Percentiles rank a stretch among this genome's conserved stretches.
phyloP scores from a whole-genome alignment of 352 stramenopile species.

The Pythium folliculosum region DNA sequence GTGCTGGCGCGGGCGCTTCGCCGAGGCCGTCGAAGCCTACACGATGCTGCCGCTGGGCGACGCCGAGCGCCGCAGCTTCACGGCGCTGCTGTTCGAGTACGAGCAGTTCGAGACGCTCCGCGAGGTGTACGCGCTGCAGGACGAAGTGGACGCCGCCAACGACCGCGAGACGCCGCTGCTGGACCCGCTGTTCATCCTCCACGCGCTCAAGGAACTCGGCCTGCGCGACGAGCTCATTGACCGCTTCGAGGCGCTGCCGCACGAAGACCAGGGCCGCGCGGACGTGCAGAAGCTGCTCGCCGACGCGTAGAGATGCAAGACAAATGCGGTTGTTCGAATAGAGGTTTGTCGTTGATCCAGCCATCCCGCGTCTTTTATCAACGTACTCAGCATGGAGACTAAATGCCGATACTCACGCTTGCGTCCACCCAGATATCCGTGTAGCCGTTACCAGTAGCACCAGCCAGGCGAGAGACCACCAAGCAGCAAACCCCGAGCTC shows the following conservation, averaged over 20 bases:
- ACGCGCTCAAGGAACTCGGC: constrained; percentile 47
- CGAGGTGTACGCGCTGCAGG: constrained; percentile 52
- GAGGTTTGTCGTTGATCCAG: no score
- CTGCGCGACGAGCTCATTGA: constrained; percentile 48
- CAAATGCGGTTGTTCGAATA: neutral
- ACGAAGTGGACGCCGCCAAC: constrained; percentile 19
- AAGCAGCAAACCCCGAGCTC: no score
- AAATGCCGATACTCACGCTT: no score
- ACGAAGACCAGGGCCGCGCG: constrained; percentile 42
- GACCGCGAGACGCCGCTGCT: constrained; percentile 28
- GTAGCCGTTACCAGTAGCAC: no score
- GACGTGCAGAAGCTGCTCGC: constrained; percentile 54
- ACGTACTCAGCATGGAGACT: no score
- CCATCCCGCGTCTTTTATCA: no score
- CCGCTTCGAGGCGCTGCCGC: constrained; percentile 47
- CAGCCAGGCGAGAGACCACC: no score
- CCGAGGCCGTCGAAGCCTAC: constrained; percentile 57
- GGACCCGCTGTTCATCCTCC: constrained; percentile 48
- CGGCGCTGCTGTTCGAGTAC: constrained; percentile 44
- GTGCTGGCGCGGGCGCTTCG: constrained; percentile 54
- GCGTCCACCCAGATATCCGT: no score
- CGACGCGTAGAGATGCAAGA: constrained; percentile 2
- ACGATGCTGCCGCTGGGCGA: constrained; percentile 39
- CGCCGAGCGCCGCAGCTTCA: constrained; percentile 33
- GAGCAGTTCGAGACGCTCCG: constrained; percentile 58